Evolutionary conservation across 2,329 filamentous ascomycete species (phyloP).

Genomic region (Conoideocrella luteorostrata): DNA sequence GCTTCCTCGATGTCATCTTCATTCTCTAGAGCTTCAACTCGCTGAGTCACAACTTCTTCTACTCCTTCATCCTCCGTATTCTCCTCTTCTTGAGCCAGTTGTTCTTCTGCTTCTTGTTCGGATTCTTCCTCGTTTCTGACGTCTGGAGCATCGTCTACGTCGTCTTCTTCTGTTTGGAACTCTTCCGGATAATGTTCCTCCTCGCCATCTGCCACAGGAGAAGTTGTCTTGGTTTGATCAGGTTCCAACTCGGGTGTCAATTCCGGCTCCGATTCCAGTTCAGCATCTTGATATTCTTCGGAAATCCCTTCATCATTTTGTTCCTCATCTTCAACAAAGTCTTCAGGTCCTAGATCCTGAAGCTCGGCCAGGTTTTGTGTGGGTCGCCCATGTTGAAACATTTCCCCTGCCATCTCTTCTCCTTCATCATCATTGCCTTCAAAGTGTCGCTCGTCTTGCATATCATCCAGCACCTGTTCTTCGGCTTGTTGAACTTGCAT

Average conservation of each 20-base stretch:
- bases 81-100: background rate
- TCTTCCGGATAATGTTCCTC: background rate
- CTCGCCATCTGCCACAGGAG: background rate
- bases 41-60: too few species aligned
- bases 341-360: too few species aligned
- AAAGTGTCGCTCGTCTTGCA: background rate
- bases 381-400: background rate
- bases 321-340: background rate
- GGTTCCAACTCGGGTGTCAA: background rate
- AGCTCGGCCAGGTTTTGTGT: background rate
- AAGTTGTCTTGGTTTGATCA: background rate
- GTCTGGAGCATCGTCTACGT: background rate
- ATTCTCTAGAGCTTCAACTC: too few species aligned
- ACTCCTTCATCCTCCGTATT: background rate
- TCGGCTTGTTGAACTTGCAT: background rate
- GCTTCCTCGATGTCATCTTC: too few species aligned
- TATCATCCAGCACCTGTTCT: background rate
- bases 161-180: background rate
- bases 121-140: background rate
- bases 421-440: background rate
- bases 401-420: background rate
- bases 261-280: background rate
- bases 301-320: background rate
- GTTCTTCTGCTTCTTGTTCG: background rate
- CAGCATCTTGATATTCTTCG: background rate